Evolutionary conservation across 2,329 filamentous ascomycete genomes (phyloP), one percentile per base, ranked within the genome.

Genomic region (Mycosphaerella sp.): DNA sequence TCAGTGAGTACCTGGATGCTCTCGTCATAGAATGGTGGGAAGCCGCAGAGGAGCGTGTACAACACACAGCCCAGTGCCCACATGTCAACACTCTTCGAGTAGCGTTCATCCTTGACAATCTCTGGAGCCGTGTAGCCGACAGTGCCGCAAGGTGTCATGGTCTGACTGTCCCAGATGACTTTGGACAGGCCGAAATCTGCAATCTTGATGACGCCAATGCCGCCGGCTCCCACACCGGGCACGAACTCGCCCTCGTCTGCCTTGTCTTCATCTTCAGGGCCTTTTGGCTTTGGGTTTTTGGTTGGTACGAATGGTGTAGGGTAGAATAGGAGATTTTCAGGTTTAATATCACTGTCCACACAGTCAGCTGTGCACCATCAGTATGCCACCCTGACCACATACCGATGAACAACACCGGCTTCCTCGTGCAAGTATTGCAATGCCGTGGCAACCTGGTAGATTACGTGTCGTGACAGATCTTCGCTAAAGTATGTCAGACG

Each of bases 1-100:
- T 98, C 91, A 1, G 93, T 97, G 54, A 98, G 80, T 0, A 95
- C 86, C 66, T 95, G 89, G 60, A 98, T 97, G 65, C 89, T 95
- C 73, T 98, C 93, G 62, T 98, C 93, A 70, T 98, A 95, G 71
- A 98, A 98, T 2, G 93, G 93, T 8, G 93, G 93, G 74, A 98
- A 98, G 12, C 93, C 93, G 63, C 93, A 98, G 13, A 98, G 85
- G 1, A 98, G 76, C 0, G 93, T 98, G 74, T 98, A 98, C 4
- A 98, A 77, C 9, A 98, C 93, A 68, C 93, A 98, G 12, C 93
- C 93, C 28, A 98, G 73, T 3, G 93, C 93, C 93, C 93, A 98
- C 93, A 98, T 98, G 66, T 98, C 93, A 41, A 98, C 93, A 45
- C 89, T 94, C 76, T 97, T 98, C 34, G 91, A 97, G 71, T 98